These are phyloP conservation scores for Venustampulla echinocandica DNA, from an alignment of 495 filamentous ascomycete genomes.

Conservation along the genomic window DNA sequence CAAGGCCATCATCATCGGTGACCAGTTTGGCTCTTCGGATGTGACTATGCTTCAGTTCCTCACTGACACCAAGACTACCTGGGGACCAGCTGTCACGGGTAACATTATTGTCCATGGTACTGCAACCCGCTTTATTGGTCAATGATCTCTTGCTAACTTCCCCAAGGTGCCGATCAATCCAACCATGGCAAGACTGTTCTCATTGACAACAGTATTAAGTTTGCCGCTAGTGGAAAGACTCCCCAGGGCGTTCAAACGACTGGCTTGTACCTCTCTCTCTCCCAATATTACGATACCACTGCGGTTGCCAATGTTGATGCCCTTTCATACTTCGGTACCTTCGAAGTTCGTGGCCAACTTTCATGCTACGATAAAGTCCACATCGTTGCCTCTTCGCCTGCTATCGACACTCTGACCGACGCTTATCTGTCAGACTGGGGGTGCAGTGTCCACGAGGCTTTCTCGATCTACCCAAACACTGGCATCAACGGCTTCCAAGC, in stretches of 20 bases:
- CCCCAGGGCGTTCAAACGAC: slow-evolving; percentile 19
- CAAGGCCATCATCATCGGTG: slow-evolving; percentile 32
- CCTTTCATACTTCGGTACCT: slow-evolving; percentile 38
- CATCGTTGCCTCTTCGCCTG: slow-evolving; percentile 33
- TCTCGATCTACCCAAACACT: slow-evolving; percentile 33
- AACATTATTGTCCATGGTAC: slow-evolving; percentile 35
- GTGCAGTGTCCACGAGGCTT: slow-evolving; percentile 41
- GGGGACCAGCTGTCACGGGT: slow-evolving; percentile 32
- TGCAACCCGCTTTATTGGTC: no score
- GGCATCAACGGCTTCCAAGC: slow-evolving; percentile 35
- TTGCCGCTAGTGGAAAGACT: slow-evolving; percentile 26
- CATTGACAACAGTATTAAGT: slow-evolving; percentile 32
- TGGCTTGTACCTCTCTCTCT: slow-evolving; percentile 34
- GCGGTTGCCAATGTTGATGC: slow-evolving; percentile 27
- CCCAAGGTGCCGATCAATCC: slow-evolving; percentile 31
- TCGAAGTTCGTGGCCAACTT: slow-evolving; percentile 32
- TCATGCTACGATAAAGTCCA: slow-evolving; percentile 38
- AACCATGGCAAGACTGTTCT: slow-evolving; percentile 27
- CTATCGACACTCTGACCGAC: slow-evolving; percentile 35
- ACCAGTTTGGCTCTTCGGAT: slow-evolving; percentile 19
- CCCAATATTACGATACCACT: slow-evolving; percentile 19
- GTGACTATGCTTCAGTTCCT: slow-evolving; percentile 7
- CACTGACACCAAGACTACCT: slow-evolving; percentile 22
- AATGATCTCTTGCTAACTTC: no score
- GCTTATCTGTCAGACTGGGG: slow-evolving; percentile 35